Percentiles rank a stretch among this genome's conserved stretches.
Conservation (phyloP, 2,329 filamentous ascomycete genomes). For the Epichloe gansuensis region DNA sequence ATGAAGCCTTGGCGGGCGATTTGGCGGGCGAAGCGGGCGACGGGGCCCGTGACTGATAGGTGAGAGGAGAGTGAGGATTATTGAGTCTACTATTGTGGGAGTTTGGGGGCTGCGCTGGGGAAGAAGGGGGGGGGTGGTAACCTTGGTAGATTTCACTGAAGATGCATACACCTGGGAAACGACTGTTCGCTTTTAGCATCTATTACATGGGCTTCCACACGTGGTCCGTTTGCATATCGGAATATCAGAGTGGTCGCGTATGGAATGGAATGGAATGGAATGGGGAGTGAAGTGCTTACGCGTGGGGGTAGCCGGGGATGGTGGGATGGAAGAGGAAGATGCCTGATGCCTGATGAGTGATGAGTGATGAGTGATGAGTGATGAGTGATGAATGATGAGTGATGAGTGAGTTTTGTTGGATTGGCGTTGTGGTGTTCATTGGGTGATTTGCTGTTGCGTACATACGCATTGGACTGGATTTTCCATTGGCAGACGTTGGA, state of each 20-base stretch:
- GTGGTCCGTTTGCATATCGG: too few species aligned
- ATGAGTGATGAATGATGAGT: conserved; percentile 22
- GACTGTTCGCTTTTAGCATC: conserved; percentile 22
- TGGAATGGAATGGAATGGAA: too few species aligned
- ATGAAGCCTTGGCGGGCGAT: conserved; percentile 91
- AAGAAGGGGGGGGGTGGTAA: conserved; percentile 20
- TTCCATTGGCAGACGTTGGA: conserved; percentile 36
- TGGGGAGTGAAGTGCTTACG: conserved; percentile 36
- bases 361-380: conserved; percentile 1
- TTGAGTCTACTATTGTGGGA: neutral
- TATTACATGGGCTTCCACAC: neutral
- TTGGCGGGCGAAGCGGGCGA: conserved; percentile 77
- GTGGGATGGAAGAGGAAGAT: conserved; percentile 82
- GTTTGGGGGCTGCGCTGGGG: neutral
- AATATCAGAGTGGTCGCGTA: neutral
- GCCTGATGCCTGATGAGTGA: conserved; percentile 58
- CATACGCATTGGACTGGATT: conserved; percentile 40
- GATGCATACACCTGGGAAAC: conserved; percentile 74
- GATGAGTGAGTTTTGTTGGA: conserved; percentile 3
- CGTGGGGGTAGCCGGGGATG: conserved; percentile 74
- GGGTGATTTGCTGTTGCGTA: conserved; percentile 7
- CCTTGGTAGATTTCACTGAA: conserved; percentile 97
- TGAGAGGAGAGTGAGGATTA: neutral
- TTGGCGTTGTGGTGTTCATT: neutral
- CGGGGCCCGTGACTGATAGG: conserved; percentile 70